Evolutionary conservation across 225 moss, liverwort and hornwort genomes (phyloP), one percentile per base, ranked within the genome.

Genomic region (Antitrichia curtipendula): DNA sequence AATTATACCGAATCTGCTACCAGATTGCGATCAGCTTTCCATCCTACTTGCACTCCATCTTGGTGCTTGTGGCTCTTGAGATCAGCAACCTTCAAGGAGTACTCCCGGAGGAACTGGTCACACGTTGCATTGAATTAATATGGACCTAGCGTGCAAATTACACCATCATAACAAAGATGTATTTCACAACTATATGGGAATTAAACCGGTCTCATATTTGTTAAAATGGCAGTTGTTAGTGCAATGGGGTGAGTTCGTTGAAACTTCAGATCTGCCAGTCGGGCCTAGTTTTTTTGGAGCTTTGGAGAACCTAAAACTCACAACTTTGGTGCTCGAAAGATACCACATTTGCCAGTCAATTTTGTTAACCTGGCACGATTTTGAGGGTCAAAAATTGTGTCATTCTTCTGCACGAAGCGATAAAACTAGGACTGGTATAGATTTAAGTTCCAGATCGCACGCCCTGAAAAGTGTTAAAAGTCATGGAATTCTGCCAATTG

Each of bases 81-180:
- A 28, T 95, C 96, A 90, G 95, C 95, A 53, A 97, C 95, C 75
- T 97, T 97, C 62, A 89, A 78, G 28, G 96, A 95, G 86, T 97
- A 97, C 93, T 97, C 97, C 58, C 97, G 93, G 84, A 97, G 86
- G 70, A 92, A 95, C 97, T 97, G 88, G 63, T 32, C 87, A 90
- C 75, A 62, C 81, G 58, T 80, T 23, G 53, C 53, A 89, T 10
- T 16, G 60, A 63, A 50, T 65, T 18, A 62, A 16, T 85, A 75
- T 8, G 54, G 38, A 54, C 8, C 21, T 22, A 4, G 21, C 4
- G 41, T 78, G 82, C 12, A 40, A 60, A 71, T 34, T 32, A 83
- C 17, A 34, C 22, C 23, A 73, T 15, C n/a, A 13, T 22, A 36
- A 31, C 40, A 36, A 36, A 50, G 38, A 28, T 56, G 64, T 13